These are phyloP conservation scores for Sextonia rubra DNA, from an alignment of 164 flowering plant species.

Conservation along the genomic window DNA sequence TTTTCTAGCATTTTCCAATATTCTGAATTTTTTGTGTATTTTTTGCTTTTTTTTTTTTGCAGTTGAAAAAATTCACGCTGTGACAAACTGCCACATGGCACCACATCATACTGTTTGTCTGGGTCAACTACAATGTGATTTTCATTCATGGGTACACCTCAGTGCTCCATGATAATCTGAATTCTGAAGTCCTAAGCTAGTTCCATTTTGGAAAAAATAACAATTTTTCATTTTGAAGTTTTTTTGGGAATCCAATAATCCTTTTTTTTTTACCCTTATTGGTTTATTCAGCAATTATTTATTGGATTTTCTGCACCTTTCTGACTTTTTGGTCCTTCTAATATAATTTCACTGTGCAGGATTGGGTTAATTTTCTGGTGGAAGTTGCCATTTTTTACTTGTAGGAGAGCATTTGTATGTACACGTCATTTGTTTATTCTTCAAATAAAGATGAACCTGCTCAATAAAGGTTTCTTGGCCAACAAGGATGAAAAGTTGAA, in stretches of 20 bases:
- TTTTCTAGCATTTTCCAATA: no score
- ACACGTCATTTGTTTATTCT: conserved; percentile 7
- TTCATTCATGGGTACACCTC: background rate
- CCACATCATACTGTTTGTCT: background rate
- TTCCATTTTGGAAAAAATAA: no score
- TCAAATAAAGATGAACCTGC: conserved; percentile 62
- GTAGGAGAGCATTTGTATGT: conserved; percentile 15
- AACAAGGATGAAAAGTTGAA: conserved; percentile 37
- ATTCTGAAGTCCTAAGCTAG: no score
- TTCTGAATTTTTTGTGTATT: no score
- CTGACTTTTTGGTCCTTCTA: background rate
- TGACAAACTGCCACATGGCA: no score
- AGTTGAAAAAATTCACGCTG: no score
- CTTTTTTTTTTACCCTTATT: background rate
- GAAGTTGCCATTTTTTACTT: conserved; percentile 3
- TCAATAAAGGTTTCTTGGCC: conserved; percentile 41
- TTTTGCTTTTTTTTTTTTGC: no score
- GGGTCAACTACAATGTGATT: background rate
- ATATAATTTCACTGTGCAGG: conserved; percentile 43
- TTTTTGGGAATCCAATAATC: no score
- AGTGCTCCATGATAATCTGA: background rate
- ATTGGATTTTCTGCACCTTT: background rate
- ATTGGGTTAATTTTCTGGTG: conserved; percentile 42
- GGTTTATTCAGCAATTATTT: background rate
- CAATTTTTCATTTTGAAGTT: no score